Conservation (phyloP, 1,139 yeast genomes). For the Suhomyces bolitotheri region DNA sequence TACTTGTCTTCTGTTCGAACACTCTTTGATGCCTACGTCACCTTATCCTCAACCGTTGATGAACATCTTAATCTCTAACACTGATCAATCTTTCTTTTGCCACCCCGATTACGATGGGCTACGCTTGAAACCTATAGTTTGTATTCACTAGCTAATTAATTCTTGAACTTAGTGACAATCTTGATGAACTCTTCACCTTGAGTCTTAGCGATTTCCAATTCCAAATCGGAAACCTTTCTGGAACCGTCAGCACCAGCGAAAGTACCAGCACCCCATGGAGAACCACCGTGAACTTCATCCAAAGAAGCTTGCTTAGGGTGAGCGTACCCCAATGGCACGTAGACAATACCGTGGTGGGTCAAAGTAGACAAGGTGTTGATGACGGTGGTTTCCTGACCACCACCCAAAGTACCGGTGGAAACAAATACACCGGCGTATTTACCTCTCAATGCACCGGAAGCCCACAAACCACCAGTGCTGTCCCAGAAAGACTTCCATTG, state of each 20-base stretch:
- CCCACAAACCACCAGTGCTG: conserved; percentile 82
- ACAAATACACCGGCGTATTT: conserved; percentile 77
- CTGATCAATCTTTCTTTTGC: too few species aligned
- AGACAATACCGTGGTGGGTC: conserved; percentile 79
- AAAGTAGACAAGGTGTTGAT: conserved; percentile 65
- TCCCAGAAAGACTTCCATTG: conserved; percentile 85
- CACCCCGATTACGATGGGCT: too few species aligned
- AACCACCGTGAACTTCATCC: conserved; percentile 76
- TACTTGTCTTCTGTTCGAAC: too few species aligned
- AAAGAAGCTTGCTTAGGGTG: conserved; percentile 58
- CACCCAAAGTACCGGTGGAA: conserved; percentile 81
- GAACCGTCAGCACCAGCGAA: conserved; percentile 80
- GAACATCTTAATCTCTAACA: too few species aligned
- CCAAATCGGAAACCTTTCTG: conserved; percentile 67
- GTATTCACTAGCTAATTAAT: not conserved
- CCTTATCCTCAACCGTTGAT: too few species aligned
- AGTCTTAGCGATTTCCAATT: conserved; percentile 57
- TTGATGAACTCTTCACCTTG: conserved; percentile 70
- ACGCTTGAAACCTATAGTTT: not conserved
- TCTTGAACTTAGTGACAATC: conserved; percentile 25
- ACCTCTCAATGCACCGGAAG: conserved; percentile 69
- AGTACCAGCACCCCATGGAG: conserved; percentile 90
- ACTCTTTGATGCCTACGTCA: too few species aligned
- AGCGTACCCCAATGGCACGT: conserved; percentile 78
- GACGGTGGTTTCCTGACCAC: conserved; percentile 77